Percentiles rank a stretch among this genome's conserved stretches.
Conservation (phyloP, 441 rosid genomes). For the Adansonia madagascariensis region DNA sequence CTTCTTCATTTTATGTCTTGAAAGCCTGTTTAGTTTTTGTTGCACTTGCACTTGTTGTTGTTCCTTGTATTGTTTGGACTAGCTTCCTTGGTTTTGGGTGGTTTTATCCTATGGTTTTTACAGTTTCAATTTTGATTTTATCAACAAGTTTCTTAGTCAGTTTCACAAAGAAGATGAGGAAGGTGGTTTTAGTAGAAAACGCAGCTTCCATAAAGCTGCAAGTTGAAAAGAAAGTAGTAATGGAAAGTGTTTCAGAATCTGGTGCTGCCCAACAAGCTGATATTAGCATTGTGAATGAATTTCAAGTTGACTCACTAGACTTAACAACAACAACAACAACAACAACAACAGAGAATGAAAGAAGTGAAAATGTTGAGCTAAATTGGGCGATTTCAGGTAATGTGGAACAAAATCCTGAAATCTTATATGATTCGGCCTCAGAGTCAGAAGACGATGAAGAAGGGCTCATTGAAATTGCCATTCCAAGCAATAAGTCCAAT, state of each 20-base stretch:
- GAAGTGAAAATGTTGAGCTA: conserved; percentile 38
- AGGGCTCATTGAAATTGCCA: conserved; percentile 67
- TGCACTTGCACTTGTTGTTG: conserved; percentile 23
- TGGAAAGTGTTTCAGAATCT: conserved; percentile 16
- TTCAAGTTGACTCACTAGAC: conserved; percentile 38
- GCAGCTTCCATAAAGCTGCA: background rate
- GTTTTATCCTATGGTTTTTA: conserved; percentile 33
- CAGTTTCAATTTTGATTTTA: conserved; percentile 40
- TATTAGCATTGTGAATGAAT: conserved; percentile 29
- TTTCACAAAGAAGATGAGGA: conserved; percentile 33
- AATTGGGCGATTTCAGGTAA: conserved; percentile 36
- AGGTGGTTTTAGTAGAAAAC: no score
- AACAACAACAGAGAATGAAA: conserved; percentile 37
- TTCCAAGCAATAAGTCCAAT: conserved; percentile 35
- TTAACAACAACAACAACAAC: conserved; percentile 26
- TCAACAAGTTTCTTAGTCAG: conserved; percentile 38
- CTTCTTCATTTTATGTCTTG: conserved; percentile 33
- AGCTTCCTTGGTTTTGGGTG: conserved; percentile 31
- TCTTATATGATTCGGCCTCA: conserved; percentile 32
- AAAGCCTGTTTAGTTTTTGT: conserved; percentile 33
- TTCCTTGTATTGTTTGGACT: conserved; percentile 36
- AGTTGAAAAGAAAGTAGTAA: conserved; percentile 21
- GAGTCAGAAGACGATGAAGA: conserved; percentile 48
- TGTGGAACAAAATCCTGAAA: conserved; percentile 30
- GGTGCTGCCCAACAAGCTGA: conserved; percentile 31